Evolutionary conservation across 2,329 filamentous ascomycete genomes (phyloP), one percentile per base, ranked within the genome.

Genomic region (Diaporthe amygdali): DNA sequence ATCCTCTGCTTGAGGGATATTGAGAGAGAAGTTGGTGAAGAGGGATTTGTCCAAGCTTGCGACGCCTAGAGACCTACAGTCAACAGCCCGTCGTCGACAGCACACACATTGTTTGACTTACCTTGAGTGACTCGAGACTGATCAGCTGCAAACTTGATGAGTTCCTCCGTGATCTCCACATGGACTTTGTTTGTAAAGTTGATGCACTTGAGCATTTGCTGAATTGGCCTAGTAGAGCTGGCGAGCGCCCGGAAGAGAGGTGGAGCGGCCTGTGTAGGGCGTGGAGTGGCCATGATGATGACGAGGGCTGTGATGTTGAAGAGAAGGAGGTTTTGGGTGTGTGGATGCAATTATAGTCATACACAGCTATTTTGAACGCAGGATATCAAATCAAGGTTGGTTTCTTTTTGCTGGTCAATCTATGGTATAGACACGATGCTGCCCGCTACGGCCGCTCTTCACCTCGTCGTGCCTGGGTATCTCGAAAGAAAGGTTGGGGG

Each of bases 121-220:
- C 93, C 95, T 90, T 98, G 95, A 90, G 98, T 95, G 30, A 96
- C 94, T 74, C 94, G 92, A 14, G 93, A 91, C 78, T 98, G 94
- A 77, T 98, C 95, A 32, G 93, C 94, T 22, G 93, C 92, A 79
- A 99, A 96, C 71, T 94, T 91, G 74, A 99, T 88, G 12, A 95
- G 95, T 74, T 96, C 92, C 67, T 92, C 90, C 15, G 93, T 94
- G 72, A 99, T 94, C 79, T 96, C 93, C 74, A 91, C 82, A 79
- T 89, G 82, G 70, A 89, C 83, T 80, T 86, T 90, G 76, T 84
- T 88, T 76, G 86, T 86, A 84, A 87, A 90, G 79, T 83, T 87
- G 80, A 89, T 92, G 79, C 82, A 92, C 75, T 82, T 87, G 71
- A 87, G 82, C 30, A 86, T 87, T 82, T 87, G 90, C 78, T 92